Evolutionary conservation across 768 basidiomycete genomes (phyloP), one percentile per base, ranked within the genome.

Genomic region (Lentinus brumalis): DNA sequence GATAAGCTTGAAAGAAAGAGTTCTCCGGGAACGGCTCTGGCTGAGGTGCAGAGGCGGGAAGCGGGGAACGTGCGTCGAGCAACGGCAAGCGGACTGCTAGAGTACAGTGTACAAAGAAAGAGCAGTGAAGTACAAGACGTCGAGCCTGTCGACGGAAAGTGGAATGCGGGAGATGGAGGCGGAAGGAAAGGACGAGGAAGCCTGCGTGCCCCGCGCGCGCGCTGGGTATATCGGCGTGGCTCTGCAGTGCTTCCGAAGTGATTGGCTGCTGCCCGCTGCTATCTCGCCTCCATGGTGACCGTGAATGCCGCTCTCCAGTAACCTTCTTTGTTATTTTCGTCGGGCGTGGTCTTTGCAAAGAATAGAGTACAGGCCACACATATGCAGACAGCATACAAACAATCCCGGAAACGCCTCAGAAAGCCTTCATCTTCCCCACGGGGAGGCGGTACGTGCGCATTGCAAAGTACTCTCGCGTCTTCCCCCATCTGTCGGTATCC

Each of bases 371-470:
- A 35, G 35, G 35, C 35, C 35, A 35, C 44, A 45, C 9, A 45
- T 16, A 40, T 14, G 52, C 40, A 29, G 49, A 44, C 26, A 26
- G 40, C 21, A 6, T 38, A 47, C 59, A 60, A 38, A 45, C 31
- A 45, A 35, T 5, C 32, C 9, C 35, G 14, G 16, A 16, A 32
- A 6, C n/a, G 18, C 35, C 32, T 66, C 51, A 68, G 26, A 69
- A 40, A 16, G 57, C 39, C 61, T 64, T 69, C 64, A 76, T 71
- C 40, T 66, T 70, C 16, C 70, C 83, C 18, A 90, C 68, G 1
- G 90, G 90, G 38, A 91, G 73, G 46, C 86, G 80, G 74, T 95
- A 96, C 56, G 87, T 76, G 47, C 91, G 88, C 69, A 92, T 71
- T 31, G 80, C 83, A 67, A 94, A 95, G 69, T 94, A 95, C 70